Base-by-base conservation (phyloP, 352 stramenopile species). In the Globisporangium abappressorium region DNA sequence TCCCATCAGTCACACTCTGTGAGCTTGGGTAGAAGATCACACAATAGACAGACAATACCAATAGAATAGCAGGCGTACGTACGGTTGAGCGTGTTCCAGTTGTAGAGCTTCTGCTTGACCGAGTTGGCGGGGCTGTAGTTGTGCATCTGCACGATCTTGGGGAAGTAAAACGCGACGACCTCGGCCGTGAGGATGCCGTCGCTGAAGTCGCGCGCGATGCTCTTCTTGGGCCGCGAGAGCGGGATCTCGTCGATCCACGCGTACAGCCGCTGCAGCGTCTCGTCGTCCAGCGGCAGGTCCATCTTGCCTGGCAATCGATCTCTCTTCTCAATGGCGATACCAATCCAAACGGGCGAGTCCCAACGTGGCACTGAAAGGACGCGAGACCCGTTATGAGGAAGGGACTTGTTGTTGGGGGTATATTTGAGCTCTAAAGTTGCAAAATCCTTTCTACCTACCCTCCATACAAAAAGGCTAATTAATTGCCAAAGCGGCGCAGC, bases 231-330 rank as follows among this genome's bases (percentile, higher is more conserved):
- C 9, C 96, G 79, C 26, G 89, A 97, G 14, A 99, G 76, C 57
- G 94, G 92, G 66, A 99, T 97, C 68, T 97, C 90, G 58, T 99
- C 95, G 64, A 99, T 94, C 96, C 96, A 99, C 33, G 90, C 89
- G 70, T 98, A 99, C 65, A 99, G 73, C 38, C 91, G 89, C 77
- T 97, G 92, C 57, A 98, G 74, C 38, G 93, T 93, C 53, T 97
- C 93, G 71, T 98, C 92, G 66, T 95, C 87, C 28, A 94, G 78
- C 46, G 79, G 76, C 36, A 85, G 62, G 62, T 91, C 72, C 78
- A 90, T 90, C 62, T 46, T 20, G 62, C 11, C 43, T 3, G 18
- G 14, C 4, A 0, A 46, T 22, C 47, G 41, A 49, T 49, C 15
- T 47, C 15, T 41, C 9, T 43, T 43, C 36, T 43, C 11, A 43